Evolutionary conservation across 2,329 filamentous ascomycete genomes (phyloP).

Genomic region (Clathrospora elynae): DNA sequence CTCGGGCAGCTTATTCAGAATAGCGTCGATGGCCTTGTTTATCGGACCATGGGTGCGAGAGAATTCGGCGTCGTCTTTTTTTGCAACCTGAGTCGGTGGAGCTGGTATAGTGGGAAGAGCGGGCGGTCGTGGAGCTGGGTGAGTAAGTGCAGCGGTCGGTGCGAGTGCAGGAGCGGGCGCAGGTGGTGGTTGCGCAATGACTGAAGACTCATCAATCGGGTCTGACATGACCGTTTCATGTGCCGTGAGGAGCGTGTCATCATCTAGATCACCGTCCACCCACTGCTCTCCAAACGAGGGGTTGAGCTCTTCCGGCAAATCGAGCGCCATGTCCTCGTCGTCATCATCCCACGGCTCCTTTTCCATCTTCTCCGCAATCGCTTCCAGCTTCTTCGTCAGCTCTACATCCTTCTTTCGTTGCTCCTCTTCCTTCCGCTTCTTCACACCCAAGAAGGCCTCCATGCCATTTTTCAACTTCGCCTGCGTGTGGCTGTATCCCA

Average conservation of each 20-base stretch:
- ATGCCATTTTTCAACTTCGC: conserved; percentile 46
- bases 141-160: not conserved
- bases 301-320: conserved; percentile 18
- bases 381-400: conserved; percentile 28
- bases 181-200: conserved; percentile 3
- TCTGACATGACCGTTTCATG: conserved; percentile 39
- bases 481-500: conserved; percentile 48
- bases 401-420: conserved; percentile 25
- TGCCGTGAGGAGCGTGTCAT: conserved; percentile 38
- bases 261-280: conserved; percentile 42
- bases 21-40: conserved; percentile 33
- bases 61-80: conserved; percentile 28
- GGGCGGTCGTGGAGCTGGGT: too few species aligned
- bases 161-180: conserved; percentile 5
- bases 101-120: not conserved
- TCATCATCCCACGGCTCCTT: conserved; percentile 45
- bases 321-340: conserved; percentile 12
- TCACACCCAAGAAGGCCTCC: conserved; percentile 44
- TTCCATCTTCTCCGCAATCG: conserved; percentile 28
- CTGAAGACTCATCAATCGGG: conserved; percentile 19
- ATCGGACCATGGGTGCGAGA: conserved; percentile 39
- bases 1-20: conserved; percentile 32
- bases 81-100: not conserved
- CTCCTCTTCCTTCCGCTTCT: conserved; percentile 31
- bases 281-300: conserved; percentile 21